Conservation (phyloP, 2,329 filamentous ascomycete genomes). For the Mollisia scopiformis region DNA sequence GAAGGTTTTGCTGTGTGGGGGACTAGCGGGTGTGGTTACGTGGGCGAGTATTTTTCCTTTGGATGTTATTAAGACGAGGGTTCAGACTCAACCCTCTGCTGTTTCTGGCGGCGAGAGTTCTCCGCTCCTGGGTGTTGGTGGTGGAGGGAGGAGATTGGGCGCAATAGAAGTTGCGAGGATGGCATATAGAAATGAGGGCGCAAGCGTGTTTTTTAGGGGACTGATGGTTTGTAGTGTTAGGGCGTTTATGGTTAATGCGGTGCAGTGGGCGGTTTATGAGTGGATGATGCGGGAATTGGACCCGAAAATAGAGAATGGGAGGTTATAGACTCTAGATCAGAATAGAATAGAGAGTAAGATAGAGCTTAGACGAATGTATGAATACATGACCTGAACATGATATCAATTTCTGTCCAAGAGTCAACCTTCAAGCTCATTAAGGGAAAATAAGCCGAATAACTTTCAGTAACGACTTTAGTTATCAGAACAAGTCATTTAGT, state of each 20-base stretch:
- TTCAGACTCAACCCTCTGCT: conserved; percentile 70
- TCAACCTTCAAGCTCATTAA: too few species aligned
- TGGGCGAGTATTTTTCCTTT: conserved; percentile 92
- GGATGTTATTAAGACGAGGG: conserved; percentile 88
- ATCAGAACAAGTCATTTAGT: too few species aligned
- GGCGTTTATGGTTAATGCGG: conserved; percentile 91
- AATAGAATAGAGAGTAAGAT: not conserved
- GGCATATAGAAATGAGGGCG: conserved; percentile 67
- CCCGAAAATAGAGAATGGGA: conserved; percentile 16
- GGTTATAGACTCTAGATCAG: not conserved
- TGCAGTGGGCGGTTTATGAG: conserved; percentile 92
- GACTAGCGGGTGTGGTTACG: conserved; percentile 82
- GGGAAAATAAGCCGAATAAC: too few species aligned
- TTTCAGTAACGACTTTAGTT: too few species aligned
- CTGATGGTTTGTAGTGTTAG: conserved; percentile 80
- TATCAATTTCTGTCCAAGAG: too few species aligned
- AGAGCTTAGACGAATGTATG: not conserved
- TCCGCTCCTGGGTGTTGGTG: conserved; percentile 12
- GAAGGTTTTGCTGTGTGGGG: conserved; percentile 79
- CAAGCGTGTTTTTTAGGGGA: conserved; percentile 70
- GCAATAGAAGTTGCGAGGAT: conserved; percentile 66
- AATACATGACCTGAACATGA: too few species aligned
- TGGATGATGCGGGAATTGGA: conserved; percentile 72
- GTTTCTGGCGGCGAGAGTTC: conserved; percentile 26
- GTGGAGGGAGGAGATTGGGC: conserved; percentile 41